A percentile compares a stretch with the other conserved stretches of the same genome.
Conservation (phyloP, 495 filamentous ascomycete species). For the Podospora conica region DNA sequence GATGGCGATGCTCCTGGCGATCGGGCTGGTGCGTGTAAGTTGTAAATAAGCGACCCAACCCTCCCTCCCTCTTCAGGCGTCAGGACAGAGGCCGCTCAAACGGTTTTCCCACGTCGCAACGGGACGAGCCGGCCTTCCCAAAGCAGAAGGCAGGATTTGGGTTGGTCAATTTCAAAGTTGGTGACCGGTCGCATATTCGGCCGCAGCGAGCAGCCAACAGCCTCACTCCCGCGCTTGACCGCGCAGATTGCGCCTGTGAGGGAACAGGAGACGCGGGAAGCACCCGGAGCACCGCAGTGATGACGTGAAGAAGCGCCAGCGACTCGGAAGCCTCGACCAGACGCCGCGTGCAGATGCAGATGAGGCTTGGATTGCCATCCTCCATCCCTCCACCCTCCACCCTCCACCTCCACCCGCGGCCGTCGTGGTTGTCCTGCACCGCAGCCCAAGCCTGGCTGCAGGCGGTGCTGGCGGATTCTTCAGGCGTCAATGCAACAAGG, state of each 20-base stretch:
- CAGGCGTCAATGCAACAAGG: conserved; percentile 29
- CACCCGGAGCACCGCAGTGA: conserved; percentile 3
- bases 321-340: conserved; percentile 6
- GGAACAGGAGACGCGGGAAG: conserved; percentile 2
- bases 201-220: conserved; percentile 23
- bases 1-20: background rate
- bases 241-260: background rate
- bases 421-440: conserved; percentile 16
- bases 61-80: background rate
- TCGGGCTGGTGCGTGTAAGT: background rate
- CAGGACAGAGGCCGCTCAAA: background rate
- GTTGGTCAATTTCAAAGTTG: conserved; percentile 5
- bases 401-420: conserved; percentile 6
- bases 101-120: background rate
- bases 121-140: conserved; percentile 8
- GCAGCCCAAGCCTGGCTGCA: conserved; percentile 21
- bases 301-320: background rate
- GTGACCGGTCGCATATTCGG: conserved; percentile 23
- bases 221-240: conserved; percentile 10
- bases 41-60: background rate
- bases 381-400: conserved; percentile 3
- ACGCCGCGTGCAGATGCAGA: background rate
- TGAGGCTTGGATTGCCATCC: conserved; percentile 10
- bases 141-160: background rate
- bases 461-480: conserved; percentile 7